Base-by-base conservation (phyloP, 2,329 filamentous ascomycete genomes). In the Colletotrichum higginsianum region DNA sequence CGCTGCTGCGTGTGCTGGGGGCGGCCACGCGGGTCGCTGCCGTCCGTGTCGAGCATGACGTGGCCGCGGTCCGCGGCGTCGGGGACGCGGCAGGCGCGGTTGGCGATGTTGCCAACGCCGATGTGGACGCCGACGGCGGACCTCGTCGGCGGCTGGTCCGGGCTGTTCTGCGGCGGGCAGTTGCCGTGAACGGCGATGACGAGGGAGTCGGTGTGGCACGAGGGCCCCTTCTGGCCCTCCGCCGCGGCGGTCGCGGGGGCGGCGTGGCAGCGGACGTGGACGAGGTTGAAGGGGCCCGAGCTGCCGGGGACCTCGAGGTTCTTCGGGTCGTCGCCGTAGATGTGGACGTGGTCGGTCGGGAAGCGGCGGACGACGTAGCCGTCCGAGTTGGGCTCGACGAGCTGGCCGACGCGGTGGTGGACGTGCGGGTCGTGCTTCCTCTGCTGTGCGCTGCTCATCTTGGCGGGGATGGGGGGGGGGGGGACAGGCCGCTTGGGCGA, bases 1-100 rank as follows among this genome's bases (percentile, higher is more conserved):
- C 60, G 60, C 60, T 62, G 60, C 35, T 62, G 60, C 35, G 60
- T 62, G 60, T 62, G 60, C 35, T 62, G 60, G 13, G 60, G 60
- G 11, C 60, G 60, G 30, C 50, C 46, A 13, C 60, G 26, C 30
- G 46, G 21, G 60, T 62, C 60, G 46, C 60, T 62, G n/a, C 60
- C 60, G 46, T 62, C 60, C 30, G 60, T 52, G n/a, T 62, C 60
- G 30, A 15, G 47, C 46, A 62, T 62, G 46, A 52, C 60, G n/a
- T 62, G 60, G 8, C 60, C 60, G 26, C 60, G 60, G 21, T 52
- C 60, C 5, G 47, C 47, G 5, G 46, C 60, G 35, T 62, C 60
- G n/a, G 60, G 60, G n/a, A 62, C 18, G 46, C 60, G 60, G 21
- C 60, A 62, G 46, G 46, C 46, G 35, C 60, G 60, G 30, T 62